Evolutionary conservation across 192 early-diverging fungal species (phyloP), one percentile per base, ranked within the genome.

Genomic region (Backusella liffmaniae): DNA sequence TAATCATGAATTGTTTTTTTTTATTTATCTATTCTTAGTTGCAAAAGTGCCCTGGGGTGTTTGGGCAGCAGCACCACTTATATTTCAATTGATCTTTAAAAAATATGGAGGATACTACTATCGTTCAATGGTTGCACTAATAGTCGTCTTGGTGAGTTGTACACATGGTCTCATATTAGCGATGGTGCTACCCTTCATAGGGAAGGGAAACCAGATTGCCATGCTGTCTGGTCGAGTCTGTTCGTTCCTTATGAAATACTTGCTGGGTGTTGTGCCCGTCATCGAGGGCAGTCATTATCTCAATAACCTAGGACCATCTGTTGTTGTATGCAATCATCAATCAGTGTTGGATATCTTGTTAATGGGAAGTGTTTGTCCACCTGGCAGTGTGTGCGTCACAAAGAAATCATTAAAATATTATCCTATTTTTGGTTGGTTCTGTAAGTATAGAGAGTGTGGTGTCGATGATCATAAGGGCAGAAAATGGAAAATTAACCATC

Each of bases 321-420:
- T 96, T 18, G 84, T 90, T 36, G 86, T 96, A n/a, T 90, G 89
- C 69, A 97, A 97, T 81, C 96, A 97, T 80, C 96, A 97, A 76
- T 90, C 88, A 67, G 86, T 89, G 37, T 78, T 96, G 75, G 96
- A 97, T 82, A 79, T 93, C 32, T 72, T 95, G 37, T 83, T 90
- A 73, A 74, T 94, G 67, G 87, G 90, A 21, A 82, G 80, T 74
- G 85, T 94, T 16, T 89, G 91, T 41, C 92, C 93, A 23, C 89
- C 88, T 53, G 77, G 83, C 44, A 87, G 88, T 36, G 86, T 87
- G 4, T 84, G 93, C 70, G 90, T 93, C 46, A 92, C 92, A 39
- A 96, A 95, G 83, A 88, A 86, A 81, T 83, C 81, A 26, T 82
- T 95, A 42, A 86, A 87, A 36, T 94, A 86, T 66, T 83, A 90